Conservation (phyloP, 108 stramenopile species). For the Epipyxis sp. region DNA sequence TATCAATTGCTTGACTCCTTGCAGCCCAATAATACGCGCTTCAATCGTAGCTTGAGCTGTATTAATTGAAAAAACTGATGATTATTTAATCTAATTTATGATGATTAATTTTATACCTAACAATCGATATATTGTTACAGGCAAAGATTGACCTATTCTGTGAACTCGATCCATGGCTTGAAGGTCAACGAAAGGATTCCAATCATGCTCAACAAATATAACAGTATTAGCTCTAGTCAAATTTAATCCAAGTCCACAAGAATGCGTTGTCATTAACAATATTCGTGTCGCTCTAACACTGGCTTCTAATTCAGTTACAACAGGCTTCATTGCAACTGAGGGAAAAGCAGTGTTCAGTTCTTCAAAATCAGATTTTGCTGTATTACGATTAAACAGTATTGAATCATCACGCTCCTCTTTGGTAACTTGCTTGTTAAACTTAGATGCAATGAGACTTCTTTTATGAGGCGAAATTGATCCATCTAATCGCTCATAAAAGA, state of each 20-base stretch:
- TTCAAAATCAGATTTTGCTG: no score
- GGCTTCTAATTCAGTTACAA: no score
- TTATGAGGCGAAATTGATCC: slow-evolving; percentile 36
- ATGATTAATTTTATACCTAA: neutral
- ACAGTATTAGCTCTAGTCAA: slow-evolving; percentile 57
- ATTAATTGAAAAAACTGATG: neutral
- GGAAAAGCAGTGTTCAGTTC: neutral
- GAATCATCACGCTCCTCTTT: neutral
- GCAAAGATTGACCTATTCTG: neutral
- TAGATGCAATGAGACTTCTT: slow-evolving; percentile 31
- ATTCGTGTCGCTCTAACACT: neutral
- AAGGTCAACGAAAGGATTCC: slow-evolving; percentile 54
- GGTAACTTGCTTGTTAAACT: slow-evolving; percentile 24
- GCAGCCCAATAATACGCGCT: neutral
- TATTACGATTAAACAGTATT: neutral
- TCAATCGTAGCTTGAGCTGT: neutral
- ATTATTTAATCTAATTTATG: neutral
- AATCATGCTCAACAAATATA: slow-evolving; percentile 57
- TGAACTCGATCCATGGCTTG: slow-evolving; percentile 41
- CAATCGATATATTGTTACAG: neutral
- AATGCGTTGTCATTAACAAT: slow-evolving; percentile 52
- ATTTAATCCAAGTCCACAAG: slow-evolving; percentile 55
- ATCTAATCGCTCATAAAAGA: slow-evolving; percentile 44
- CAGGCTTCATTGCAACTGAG: neutral
- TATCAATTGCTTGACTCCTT: slow-evolving; percentile 2